These are phyloP conservation scores for Aureobasidium uvarum DNA, from an alignment of 2,329 filamentous ascomycete species.

Conservation along the genomic window DNA sequence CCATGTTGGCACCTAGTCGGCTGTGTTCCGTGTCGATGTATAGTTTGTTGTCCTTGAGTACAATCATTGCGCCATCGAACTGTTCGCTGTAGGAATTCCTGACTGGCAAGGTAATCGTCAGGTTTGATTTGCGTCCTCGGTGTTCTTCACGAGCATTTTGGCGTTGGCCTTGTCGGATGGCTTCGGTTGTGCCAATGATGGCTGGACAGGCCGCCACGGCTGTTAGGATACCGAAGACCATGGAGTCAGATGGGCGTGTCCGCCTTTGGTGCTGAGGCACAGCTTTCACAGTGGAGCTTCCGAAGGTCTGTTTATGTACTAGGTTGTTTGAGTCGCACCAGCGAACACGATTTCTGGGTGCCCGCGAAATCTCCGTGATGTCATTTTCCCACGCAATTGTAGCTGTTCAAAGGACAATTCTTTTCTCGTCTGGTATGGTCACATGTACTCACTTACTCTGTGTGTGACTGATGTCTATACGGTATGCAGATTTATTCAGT, in stretches of 20 bases:
- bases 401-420: neutral
- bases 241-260: slow-evolving; percentile 18
- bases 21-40: slow-evolving; percentile 28
- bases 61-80: slow-evolving; percentile 36
- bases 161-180: slow-evolving; percentile 36
- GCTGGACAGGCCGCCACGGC: slow-evolving; percentile 38
- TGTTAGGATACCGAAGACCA: slow-evolving; percentile 38
- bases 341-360: neutral
- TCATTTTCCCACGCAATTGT: slow-evolving; percentile 3
- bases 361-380: slow-evolving; percentile 12
- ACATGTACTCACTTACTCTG: neutral
- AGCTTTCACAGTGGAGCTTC: neutral
- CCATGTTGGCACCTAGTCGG: slow-evolving; percentile 29
- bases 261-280: neutral
- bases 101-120: slow-evolving; percentile 34
- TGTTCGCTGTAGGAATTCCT: slow-evolving; percentile 33
- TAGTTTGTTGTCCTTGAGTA: slow-evolving; percentile 34
- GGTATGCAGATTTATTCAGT: neutral
- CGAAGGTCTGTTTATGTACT: neutral
- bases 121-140: slow-evolving; percentile 36
- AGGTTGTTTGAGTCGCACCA: neutral
- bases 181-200: slow-evolving; percentile 41
- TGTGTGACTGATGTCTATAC: neutral
- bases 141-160: slow-evolving; percentile 38
- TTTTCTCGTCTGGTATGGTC: neutral